These are phyloP conservation scores for Bolboschoenoplectus hybrid DNA, from an alignment of 202 grass and related monocot species.

Conservation along the genomic window DNA sequence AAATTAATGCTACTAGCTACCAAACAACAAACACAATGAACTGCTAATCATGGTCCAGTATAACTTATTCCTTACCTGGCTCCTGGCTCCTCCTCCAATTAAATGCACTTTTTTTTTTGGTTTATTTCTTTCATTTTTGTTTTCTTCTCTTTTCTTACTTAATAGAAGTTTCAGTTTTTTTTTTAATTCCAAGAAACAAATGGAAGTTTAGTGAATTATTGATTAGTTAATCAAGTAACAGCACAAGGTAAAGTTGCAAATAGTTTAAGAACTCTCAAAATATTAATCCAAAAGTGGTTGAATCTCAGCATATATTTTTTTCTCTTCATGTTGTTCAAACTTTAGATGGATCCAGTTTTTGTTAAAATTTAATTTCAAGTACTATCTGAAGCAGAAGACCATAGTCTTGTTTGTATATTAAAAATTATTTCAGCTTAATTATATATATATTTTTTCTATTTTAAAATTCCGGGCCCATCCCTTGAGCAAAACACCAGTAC, in stretches of 20 bases:
- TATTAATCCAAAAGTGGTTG: neutral
- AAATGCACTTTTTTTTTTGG: neutral
- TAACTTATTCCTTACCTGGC: constrained; percentile 18
- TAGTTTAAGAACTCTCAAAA: no score
- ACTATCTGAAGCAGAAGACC: neutral
- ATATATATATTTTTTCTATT: neutral
- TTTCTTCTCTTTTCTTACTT: constrained; percentile 8
- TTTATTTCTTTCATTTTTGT: neutral
- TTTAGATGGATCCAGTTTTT: neutral
- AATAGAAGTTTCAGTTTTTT: neutral
- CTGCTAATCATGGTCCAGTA: constrained; percentile 31
- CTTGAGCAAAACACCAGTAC: neutral
- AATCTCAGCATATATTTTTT: neutral
- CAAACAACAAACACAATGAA: constrained; percentile 36
- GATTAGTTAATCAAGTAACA: no score
- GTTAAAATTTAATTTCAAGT: neutral
- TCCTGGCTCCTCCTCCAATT: neutral
- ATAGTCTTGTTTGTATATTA: neutral
- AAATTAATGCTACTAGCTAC: constrained; percentile 26
- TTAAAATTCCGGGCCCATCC: neutral
- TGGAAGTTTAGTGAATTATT: neutral
- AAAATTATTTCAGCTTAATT: neutral
- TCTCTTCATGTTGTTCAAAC: neutral
- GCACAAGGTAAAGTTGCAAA: no score
- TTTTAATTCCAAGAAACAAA: neutral